Conservation (phyloP, 2,329 filamentous ascomycete species). For the Orbilia ellipsospora region DNA sequence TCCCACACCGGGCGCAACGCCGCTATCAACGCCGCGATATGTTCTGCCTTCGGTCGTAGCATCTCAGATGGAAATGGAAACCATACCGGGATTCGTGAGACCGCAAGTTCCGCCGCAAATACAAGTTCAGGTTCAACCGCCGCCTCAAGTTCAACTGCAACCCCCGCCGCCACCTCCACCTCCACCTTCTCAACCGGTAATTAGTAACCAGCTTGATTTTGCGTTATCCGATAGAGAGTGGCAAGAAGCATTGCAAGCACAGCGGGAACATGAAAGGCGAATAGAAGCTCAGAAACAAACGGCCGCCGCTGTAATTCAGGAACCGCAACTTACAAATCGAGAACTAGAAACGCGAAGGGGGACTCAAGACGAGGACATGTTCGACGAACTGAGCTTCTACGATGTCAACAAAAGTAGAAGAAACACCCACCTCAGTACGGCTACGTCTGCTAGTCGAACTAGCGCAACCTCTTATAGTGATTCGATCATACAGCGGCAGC, state of each 20-base stretch:
- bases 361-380: conserved; percentile 14
- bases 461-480: conserved; percentile 25
- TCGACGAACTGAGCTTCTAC: conserved; percentile 47
- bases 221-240: conserved; percentile 45
- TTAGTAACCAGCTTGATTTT: conserved; percentile 18
- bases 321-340: conserved; percentile 15
- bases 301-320: background rate
- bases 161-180: conserved; percentile 7
- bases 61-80: conserved; percentile 46
- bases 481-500: conserved; percentile 12
- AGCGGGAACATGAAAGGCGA: conserved; percentile 41
- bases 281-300: conserved; percentile 33
- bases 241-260: conserved; percentile 46
- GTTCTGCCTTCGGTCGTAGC: conserved; percentile 49
- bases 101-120: conserved; percentile 13
- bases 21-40: conserved; percentile 47
- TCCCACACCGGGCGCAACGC: conserved; percentile 49
- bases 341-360: conserved; percentile 6
- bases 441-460: conserved; percentile 10
- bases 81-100: conserved; percentile 15
- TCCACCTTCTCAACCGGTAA: conserved; percentile 4
- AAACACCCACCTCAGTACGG: conserved; percentile 21
- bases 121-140: conserved; percentile 4
- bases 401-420: conserved; percentile 23
- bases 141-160: conserved; percentile 12